These are phyloP conservation scores for Lentinula sp. DNA, from an alignment of 768 basidiomycete genomes.

Conservation along the genomic window DNA sequence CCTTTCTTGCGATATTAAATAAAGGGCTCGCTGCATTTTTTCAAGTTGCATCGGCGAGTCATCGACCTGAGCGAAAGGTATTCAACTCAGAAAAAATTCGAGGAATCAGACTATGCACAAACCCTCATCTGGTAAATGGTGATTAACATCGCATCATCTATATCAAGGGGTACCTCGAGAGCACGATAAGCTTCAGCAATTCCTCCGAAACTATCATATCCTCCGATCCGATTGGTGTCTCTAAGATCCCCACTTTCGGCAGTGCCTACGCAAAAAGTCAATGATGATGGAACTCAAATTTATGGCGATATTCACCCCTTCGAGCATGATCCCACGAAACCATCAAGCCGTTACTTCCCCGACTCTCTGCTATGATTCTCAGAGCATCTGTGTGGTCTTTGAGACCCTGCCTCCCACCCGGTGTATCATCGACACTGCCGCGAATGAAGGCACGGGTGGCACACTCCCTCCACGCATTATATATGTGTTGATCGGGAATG, in stretches of 20 bases:
- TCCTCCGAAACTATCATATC: neutral
- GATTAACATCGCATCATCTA: constrained; percentile 73
- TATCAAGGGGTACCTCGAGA: constrained; percentile 63
- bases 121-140: constrained; percentile 71
- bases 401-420: neutral
- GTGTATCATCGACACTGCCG: constrained; percentile 37
- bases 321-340: constrained; percentile 46
- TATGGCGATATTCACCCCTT: constrained; percentile 21
- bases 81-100: constrained; percentile 6
- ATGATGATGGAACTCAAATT: too few species aligned
- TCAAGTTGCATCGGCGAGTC: constrained; percentile 64
- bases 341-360: constrained; percentile 44
- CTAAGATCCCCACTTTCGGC: neutral
- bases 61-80: constrained; percentile 42
- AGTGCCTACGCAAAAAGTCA: neutral
- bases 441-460: constrained; percentile 35
- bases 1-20: constrained; percentile 67
- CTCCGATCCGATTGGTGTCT: neutral
- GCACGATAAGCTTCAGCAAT: constrained; percentile 67
- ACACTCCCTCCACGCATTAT: constrained; percentile 62
- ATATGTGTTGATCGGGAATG: constrained; percentile 64
- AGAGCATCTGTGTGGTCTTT: constrained; percentile 62
- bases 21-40: constrained; percentile 67
- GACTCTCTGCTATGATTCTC: constrained; percentile 58
- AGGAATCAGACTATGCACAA: constrained; percentile 13